Evolutionary conservation across 202 grass and related monocot genomes (phyloP), one percentile per base, ranked within the genome.

Genomic region (Panicum hallii): DNA sequence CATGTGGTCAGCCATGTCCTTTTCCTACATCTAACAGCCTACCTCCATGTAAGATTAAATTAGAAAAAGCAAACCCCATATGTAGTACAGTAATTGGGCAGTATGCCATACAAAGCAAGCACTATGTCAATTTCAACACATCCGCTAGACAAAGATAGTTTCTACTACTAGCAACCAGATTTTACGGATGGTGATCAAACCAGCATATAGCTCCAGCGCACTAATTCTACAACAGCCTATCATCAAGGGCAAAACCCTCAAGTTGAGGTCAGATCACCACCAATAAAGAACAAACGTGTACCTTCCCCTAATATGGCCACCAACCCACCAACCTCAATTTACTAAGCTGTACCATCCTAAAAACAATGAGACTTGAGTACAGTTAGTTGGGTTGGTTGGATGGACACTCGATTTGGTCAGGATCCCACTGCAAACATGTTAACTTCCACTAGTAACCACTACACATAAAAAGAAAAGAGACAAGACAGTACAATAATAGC

Each of bases 251-350:
- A 63, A 71, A 28, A 28, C 79, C 23, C 70, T 61, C 44, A 69
- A 9, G 23, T 15, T 61, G n/a, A 75, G 43, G 14, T 48, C 34
- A 72, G 62, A 58, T 74, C 77, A 79, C 43, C 62, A 84, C 63
- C 79, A 77, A 57, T 20, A 85, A 67, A 73, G n/a, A 74, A 43
- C 40, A 84, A 49, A 46, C n/a, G 70, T 76, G 77, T 43, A 70
- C 76, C 41, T 63, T 75, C 57, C 76, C 43, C 54, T 5, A 7
- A 1, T 30, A 64, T 67, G 41, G 10, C 77, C 70, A 82, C 71
- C 69, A 57, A 54, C 54, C 48, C 23, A 43, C 38, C 46, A 82
- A 48, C 70, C 46, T 74, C 49, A 74, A 79, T 26, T 77, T 70
- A 81, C 36, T 85, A 16, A 6, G 16, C 13, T 42, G 66, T 34